These are phyloP conservation scores for Inosperma sp. DNA, from an alignment of 768 basidiomycete species.

Conservation along the genomic window DNA sequence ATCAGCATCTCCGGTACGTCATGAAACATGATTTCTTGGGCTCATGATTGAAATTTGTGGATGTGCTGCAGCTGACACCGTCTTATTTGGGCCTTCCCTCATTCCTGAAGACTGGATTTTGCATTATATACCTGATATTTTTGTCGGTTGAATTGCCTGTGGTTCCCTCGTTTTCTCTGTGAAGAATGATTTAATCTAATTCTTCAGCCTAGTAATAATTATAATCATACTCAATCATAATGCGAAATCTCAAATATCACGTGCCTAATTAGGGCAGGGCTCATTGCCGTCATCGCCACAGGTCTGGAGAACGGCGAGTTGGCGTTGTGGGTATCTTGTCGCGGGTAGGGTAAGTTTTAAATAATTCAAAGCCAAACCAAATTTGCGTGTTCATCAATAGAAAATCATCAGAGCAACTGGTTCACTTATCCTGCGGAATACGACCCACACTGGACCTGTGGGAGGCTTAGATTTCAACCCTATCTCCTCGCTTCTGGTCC, in stretches of 20 bases:
- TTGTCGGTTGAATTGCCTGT: neutral
- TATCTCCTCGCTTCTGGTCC: conserved; percentile 88
- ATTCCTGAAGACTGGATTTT: conserved; percentile 3
- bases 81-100: neutral
- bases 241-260: too few relatives aligned
- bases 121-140: neutral
- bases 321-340: conserved; percentile 82
- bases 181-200: too few relatives aligned
- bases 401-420: conserved; percentile 46
- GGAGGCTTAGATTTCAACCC: conserved; percentile 93
- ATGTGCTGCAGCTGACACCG: conserved; percentile 3
- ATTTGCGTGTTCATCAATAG: too few relatives aligned
- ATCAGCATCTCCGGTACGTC: conserved; percentile 5
- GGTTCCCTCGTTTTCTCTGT: too few relatives aligned
- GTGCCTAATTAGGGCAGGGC: too few relatives aligned
- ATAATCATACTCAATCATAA: too few relatives aligned
- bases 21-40: neutral
- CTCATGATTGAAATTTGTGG: neutral
- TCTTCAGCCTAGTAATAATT: too few relatives aligned
- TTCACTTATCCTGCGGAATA: conserved; percentile 78
- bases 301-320: conserved; percentile 97
- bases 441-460: conserved; percentile 88
- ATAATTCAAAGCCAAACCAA: too few relatives aligned
- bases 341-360: conserved; percentile 59
- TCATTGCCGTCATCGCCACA: conserved; percentile 89